These are phyloP conservation scores for Grosmannia serpens DNA, from an alignment of 2,329 filamentous ascomycete species.

Conservation along the genomic window DNA sequence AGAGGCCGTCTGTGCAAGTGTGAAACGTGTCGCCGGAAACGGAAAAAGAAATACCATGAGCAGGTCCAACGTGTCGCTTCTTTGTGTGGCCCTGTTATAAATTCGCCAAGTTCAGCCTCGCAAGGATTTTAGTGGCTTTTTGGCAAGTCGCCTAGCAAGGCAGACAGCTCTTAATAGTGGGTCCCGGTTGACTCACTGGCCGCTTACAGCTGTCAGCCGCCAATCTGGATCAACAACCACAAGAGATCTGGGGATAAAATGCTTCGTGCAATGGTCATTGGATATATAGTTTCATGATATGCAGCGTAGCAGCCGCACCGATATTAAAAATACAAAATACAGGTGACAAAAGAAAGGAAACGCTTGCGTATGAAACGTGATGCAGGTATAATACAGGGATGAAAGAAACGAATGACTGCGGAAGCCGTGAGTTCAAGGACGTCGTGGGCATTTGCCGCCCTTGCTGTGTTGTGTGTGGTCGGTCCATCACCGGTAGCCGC, in stretches of 20 bases:
- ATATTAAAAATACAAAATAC: background rate
- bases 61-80: background rate
- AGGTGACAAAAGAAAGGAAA: background rate
- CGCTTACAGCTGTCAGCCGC: background rate
- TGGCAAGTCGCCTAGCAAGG: too few relatives aligned
- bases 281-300: slow-evolving; percentile 1
- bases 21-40: background rate
- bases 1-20: background rate
- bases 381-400: background rate
- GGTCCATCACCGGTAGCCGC: slow-evolving; percentile 35
- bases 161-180: background rate
- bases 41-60: background rate
- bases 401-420: background rate
- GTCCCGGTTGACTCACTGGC: background rate
- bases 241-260: background rate
- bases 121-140: background rate
- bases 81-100: too few relatives aligned
- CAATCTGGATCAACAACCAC: too few relatives aligned
- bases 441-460: too few relatives aligned
- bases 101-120: background rate
- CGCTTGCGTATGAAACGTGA: slow-evolving; percentile 4
- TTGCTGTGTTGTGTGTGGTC: too few relatives aligned
- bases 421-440: background rate
- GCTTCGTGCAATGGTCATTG: background rate
- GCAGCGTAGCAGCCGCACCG: background rate